These are phyloP conservation scores for Carex pumila DNA, from an alignment of 176 grass and related monocot species.

Conservation along the genomic window DNA sequence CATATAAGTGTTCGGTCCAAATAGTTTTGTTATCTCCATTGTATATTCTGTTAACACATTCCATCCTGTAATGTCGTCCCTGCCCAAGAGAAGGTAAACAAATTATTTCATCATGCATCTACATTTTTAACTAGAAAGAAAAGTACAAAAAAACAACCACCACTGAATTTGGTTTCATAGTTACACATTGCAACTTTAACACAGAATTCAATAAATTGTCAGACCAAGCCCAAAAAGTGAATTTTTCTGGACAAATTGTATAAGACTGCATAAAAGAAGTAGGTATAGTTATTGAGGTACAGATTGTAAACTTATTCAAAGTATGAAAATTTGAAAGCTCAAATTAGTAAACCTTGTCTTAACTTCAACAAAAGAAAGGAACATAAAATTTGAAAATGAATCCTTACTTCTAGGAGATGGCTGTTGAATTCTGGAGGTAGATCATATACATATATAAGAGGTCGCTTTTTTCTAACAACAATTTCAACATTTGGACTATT, in stretches of 20 bases:
- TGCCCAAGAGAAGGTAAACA: slow-evolving; percentile 21
- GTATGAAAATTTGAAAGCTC: neutral
- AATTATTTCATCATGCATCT: neutral
- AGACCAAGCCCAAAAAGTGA: neutral
- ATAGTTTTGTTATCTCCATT: slow-evolving; percentile 68
- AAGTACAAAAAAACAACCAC: neutral
- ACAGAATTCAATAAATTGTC: slow-evolving; percentile 10
- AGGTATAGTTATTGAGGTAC: neutral
- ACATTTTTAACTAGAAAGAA: neutral
- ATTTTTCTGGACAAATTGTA: neutral
- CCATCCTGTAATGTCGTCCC: slow-evolving; percentile 77
- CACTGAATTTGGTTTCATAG: neutral
- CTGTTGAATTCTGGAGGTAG: slow-evolving; percentile 83
- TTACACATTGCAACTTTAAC: neutral
- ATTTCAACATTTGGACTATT: slow-evolving; percentile 32
- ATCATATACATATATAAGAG: slow-evolving; percentile 97
- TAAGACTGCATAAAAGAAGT: neutral
- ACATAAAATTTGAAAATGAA: neutral
- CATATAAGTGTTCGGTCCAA: slow-evolving; percentile 78
- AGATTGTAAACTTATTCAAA: neutral
- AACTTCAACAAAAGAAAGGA: slow-evolving; percentile 4
- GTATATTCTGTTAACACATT: slow-evolving; percentile 96
- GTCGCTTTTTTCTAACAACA: slow-evolving; percentile 62
- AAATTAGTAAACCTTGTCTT: neutral
- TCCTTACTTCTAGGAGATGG: slow-evolving; percentile 90